Evolutionary conservation across 169 alveolate species (phyloP), one percentile per base, ranked within the genome.

Genomic region (Plasmodium cynomolgi): DNA sequence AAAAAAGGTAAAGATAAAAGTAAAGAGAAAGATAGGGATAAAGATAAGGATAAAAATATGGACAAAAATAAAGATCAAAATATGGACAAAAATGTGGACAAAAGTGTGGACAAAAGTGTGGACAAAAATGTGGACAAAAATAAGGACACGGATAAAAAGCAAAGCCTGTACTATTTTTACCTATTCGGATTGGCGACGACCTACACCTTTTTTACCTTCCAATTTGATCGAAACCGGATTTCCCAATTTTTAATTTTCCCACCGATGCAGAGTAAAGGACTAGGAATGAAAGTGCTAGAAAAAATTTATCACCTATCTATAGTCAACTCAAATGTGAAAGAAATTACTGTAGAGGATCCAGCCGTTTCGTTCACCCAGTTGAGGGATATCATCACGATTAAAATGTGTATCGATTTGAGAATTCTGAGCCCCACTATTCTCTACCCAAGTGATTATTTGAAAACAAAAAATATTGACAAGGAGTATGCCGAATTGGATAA

Each of bases 301-400:
- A 84, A 85, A 39, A 96, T 96, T 9, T 96, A 96, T 56, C 88
- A 88, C 68, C 34, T 92, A 86, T 96, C 98, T 4, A 96, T 96
- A 7, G 84, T 95, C 29, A 97, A 96, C 83, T 80, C 86, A 0
- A 92, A 94, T 34, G 93, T 96, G 34, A 92, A 95, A 75, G 97
- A 96, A 81, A 95, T 96, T 56, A 96, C 98, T 0, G 98, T 96
- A 17, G 98, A 96, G 93, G 98, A 96, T 54, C 98, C 98, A 58
- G 96, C 98, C 2, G 93, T 75, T 17, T 92, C 98, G 13, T 96
- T 96, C 90, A 85, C 95, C n/a, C 95, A 93, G 33, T 77, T 96
- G 47, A 95, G 98, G 54, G 96, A 96, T 29, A 95, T 96, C 23
- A 93, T 96, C 50, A 91, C 95, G 5, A 93, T 96, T 11, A 92